Evolutionary conservation across 2,329 filamentous ascomycete genomes (phyloP).

Genomic region (Allantophomopsis cytisporea): DNA sequence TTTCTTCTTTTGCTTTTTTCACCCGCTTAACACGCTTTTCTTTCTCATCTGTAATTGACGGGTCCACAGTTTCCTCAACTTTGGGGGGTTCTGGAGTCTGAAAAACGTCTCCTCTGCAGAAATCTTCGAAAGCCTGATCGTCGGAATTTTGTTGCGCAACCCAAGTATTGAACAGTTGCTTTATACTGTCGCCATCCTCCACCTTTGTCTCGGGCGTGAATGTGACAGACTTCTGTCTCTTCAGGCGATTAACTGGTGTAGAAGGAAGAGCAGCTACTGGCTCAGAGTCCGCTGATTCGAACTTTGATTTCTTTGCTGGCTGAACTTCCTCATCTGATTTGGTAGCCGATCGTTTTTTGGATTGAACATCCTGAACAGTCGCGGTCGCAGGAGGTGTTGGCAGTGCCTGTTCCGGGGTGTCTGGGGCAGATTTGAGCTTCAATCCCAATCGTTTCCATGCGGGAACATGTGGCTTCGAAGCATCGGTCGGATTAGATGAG

Average conservation of each 20-base stretch:
- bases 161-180: slow-evolving; percentile 37
- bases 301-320: slow-evolving; percentile 14
- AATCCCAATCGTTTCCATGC: slow-evolving; percentile 47
- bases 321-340: slow-evolving; percentile 5
- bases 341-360: slow-evolving; percentile 10
- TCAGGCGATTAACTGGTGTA: slow-evolving; percentile 9
- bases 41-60: slow-evolving; percentile 13
- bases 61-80: slow-evolving; percentile 14
- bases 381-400: slow-evolving; percentile 2
- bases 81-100: slow-evolving; percentile 12
- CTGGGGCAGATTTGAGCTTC: slow-evolving; percentile 40
- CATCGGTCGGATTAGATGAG: neutral
- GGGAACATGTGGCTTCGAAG: slow-evolving; percentile 23
- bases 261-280: slow-evolving; percentile 6
- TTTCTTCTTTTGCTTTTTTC: slow-evolving; percentile 8
- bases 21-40: slow-evolving; percentile 15
- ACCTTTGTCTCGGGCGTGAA: slow-evolving; percentile 51
- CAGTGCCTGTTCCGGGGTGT: slow-evolving; percentile 9
- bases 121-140: slow-evolving; percentile 12
- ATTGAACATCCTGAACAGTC: neutral
- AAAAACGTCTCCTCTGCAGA: slow-evolving; percentile 9
- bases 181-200: slow-evolving; percentile 38
- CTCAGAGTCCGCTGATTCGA: slow-evolving; percentile 6
- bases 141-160: slow-evolving; percentile 20
- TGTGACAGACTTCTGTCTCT: slow-evolving; percentile 41